Conservation (phyloP, 768 basidiomycete genomes). For the Cystofilobasidium bisporidii region DNA sequence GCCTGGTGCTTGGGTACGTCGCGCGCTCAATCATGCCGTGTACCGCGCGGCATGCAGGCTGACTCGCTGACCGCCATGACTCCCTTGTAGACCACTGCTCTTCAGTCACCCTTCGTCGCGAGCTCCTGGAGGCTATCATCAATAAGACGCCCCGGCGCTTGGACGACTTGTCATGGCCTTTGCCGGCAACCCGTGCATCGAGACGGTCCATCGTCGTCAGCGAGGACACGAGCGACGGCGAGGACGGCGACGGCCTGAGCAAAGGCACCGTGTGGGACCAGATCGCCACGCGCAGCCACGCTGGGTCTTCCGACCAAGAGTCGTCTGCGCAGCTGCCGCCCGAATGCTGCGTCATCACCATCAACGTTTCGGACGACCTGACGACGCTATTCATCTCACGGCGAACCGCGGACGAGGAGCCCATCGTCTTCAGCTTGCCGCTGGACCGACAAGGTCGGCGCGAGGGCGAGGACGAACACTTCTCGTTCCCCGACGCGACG, state of each 20-base stretch:
- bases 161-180: conserved; percentile 72
- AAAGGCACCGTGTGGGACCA: conserved; percentile 1
- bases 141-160: conserved; percentile 35
- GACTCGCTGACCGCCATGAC: not conserved
- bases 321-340: conserved; percentile 62
- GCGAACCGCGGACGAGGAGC: conserved; percentile 53
- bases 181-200: conserved; percentile 45
- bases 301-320: conserved; percentile 37
- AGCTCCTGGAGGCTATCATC: conserved; percentile 74
- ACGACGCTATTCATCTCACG: conserved; percentile 75
- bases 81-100: conserved; percentile 55
- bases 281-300: conserved; percentile 9
- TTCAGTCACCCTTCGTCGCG: conserved; percentile 69
- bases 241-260: conserved; percentile 43
- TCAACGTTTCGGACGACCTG: conserved; percentile 72
- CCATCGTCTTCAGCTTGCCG: conserved; percentile 80
- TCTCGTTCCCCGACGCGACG: conserved; percentile 65
- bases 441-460: conserved; percentile 63
- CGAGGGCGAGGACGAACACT: conserved; percentile 54
- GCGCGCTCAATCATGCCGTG: conserved; percentile 27
- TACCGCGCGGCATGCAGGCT: too few relatives aligned
- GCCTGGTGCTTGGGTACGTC: conserved; percentile 50
- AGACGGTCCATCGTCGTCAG: conserved; percentile 22
- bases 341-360: conserved; percentile 74
- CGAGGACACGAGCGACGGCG: conserved; percentile 25